Conservation (phyloP, 495 filamentous ascomycete genomes). For the Ramalina peruviana region DNA sequence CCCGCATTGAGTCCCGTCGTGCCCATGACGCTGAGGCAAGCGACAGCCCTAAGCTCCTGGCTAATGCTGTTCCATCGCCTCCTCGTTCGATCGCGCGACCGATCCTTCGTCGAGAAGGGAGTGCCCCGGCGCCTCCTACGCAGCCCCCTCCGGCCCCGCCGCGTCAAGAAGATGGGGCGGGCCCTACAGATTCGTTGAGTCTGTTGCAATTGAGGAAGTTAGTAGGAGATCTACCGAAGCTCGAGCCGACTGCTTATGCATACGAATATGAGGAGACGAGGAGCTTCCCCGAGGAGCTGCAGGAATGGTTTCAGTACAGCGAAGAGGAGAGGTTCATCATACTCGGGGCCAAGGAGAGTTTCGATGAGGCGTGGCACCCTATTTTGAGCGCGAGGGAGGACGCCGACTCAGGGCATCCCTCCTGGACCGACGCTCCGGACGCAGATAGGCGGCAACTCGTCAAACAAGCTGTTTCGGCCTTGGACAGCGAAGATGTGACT, state of each 20-base stretch:
- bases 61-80: slow-evolving; percentile 15
- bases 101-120: slow-evolving; percentile 39
- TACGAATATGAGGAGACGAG: slow-evolving; percentile 80
- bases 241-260: slow-evolving; percentile 77
- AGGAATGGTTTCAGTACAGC: slow-evolving; percentile 90
- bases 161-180: slow-evolving; percentile 28
- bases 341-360: slow-evolving; percentile 53
- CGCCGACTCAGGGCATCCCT: slow-evolving; percentile 19
- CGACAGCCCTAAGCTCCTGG: slow-evolving; percentile 10
- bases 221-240: slow-evolving; percentile 65
- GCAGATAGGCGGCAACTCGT: slow-evolving; percentile 33
- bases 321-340: slow-evolving; percentile 61
- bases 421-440: slow-evolving; percentile 39
- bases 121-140: slow-evolving; percentile 38
- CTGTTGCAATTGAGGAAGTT: slow-evolving; percentile 67
- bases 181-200: slow-evolving; percentile 61
- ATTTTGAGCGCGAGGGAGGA: slow-evolving; percentile 31
- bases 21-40: slow-evolving; percentile 14
- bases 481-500: slow-evolving; percentile 36
- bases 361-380: slow-evolving; percentile 48
- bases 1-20: slow-evolving; percentile 28
- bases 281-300: slow-evolving; percentile 70
- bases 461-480: slow-evolving; percentile 23
- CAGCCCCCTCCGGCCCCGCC: slow-evolving; percentile 44
- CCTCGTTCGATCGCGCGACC: slow-evolving; percentile 27